Conservation (phyloP, 2,329 filamentous ascomycete species). For the Alternaria consortialis region DNA sequence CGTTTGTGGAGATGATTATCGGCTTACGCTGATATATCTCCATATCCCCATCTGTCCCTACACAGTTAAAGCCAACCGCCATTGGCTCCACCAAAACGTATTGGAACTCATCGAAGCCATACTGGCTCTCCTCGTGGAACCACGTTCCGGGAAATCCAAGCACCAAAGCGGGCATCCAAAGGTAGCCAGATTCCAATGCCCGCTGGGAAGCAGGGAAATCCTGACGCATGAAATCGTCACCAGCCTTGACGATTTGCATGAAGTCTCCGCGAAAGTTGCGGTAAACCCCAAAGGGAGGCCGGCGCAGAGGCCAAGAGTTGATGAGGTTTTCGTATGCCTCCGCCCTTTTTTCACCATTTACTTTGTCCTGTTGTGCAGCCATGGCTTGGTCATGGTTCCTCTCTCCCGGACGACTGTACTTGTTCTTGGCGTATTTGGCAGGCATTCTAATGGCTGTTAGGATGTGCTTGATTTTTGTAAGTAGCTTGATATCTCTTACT, state of each 20-base stretch:
- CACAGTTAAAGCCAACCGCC: background rate
- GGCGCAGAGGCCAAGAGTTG: background rate
- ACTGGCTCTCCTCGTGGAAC: background rate
- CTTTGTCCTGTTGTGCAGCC: background rate
- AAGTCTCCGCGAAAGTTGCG: slow-evolving; percentile 1
- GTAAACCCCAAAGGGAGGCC: background rate
- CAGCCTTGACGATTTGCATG: background rate
- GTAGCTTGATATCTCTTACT: background rate
- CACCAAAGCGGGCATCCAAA: background rate
- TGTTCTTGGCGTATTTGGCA: slow-evolving; percentile 6
- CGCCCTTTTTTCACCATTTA: background rate
- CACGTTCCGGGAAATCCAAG: background rate
- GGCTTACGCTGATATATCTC: background rate
- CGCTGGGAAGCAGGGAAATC: background rate
- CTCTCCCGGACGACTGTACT: background rate
- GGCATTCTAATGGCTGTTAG: slow-evolving; percentile 8
- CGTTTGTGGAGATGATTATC: background rate
- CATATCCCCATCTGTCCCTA: background rate
- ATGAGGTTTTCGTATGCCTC: background rate
- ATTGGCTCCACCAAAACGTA: background rate
- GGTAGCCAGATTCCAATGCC: background rate
- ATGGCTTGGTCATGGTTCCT: background rate
- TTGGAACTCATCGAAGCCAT: background rate
- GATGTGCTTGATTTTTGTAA: background rate
- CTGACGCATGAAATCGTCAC: background rate